Conservation (phyloP, 1,284 basidiomycete genomes). For the Melampsora americana region DNA sequence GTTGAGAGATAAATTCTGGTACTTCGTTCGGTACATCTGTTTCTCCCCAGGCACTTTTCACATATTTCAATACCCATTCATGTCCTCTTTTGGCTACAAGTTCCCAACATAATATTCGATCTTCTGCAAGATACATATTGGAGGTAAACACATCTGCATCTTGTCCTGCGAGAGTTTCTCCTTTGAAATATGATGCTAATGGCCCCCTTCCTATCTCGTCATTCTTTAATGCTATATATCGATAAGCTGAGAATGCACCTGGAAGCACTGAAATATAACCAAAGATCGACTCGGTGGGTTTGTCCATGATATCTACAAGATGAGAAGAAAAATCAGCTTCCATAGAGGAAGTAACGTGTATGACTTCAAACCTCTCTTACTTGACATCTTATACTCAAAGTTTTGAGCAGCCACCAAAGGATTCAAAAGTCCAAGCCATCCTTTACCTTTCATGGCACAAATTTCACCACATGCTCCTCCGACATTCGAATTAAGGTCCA, state of each 20-base stretch:
- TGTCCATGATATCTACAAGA: slow-evolving; percentile 68
- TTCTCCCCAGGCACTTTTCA: slow-evolving; percentile 67
- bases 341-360: slow-evolving; percentile 61
- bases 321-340: too few species aligned
- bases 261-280: slow-evolving; percentile 88
- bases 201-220: slow-evolving; percentile 94
- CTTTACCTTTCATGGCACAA: slow-evolving; percentile 84
- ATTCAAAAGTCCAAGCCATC: slow-evolving; percentile 85
- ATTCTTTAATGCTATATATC: slow-evolving; percentile 84
- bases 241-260: slow-evolving; percentile 93
- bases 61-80: slow-evolving; percentile 48
- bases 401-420: slow-evolving; percentile 79
- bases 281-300: slow-evolving; percentile 89
- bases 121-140: slow-evolving; percentile 74
- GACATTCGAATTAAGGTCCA: slow-evolving; percentile 69
- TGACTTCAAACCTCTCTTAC: not conserved
- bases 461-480: slow-evolving; percentile 82
- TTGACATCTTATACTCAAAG: slow-evolving; percentile 98
- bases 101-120: slow-evolving; percentile 93
- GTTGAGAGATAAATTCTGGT: slow-evolving; percentile 85
- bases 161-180: slow-evolving; percentile 87
- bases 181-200: slow-evolving; percentile 86
- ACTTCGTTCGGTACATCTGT: slow-evolving; percentile 71
- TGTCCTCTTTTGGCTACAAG: slow-evolving; percentile 76
- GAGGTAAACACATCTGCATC: slow-evolving; percentile 65